These are phyloP conservation scores for Pseudogymnoascus destructans DNA, from an alignment of 2,329 filamentous ascomycete species.

Conservation along the genomic window DNA sequence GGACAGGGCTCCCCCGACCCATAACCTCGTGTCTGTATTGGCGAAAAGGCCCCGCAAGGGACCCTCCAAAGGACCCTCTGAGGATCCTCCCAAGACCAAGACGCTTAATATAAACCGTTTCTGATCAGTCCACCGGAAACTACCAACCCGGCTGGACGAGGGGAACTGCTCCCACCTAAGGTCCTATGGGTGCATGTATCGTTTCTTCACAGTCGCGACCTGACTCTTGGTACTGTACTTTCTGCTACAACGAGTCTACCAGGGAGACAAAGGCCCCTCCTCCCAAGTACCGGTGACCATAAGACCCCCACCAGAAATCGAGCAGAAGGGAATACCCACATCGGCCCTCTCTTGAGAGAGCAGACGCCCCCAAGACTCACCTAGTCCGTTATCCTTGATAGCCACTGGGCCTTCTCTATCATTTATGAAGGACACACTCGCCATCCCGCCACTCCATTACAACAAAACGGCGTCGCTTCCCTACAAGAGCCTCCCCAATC, in stretches of 20 bases:
- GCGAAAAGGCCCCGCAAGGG: neutral
- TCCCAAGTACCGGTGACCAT: constrained; percentile 8
- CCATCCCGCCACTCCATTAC: neutral
- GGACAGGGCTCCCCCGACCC: neutral
- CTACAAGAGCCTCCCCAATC: neutral
- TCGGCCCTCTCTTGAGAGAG: neutral
- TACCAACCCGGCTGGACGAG: constrained; percentile 1
- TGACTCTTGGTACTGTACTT: neutral
- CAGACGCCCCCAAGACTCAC: neutral
- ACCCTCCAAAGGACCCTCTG: neutral
- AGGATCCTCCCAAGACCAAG: neutral
- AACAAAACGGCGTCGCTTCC: neutral
- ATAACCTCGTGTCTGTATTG: neutral
- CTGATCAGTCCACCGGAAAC: neutral
- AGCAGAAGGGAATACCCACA: neutral
- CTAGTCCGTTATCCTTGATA: constrained; percentile 6
- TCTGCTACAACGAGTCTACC: neutral
- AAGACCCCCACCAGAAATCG: neutral
- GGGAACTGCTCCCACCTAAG: neutral
- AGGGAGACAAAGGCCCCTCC: constrained; percentile 1
- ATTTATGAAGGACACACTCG: neutral
- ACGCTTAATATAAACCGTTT: neutral
- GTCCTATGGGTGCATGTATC: neutral
- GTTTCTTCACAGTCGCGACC: constrained; percentile 3
- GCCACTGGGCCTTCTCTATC: constrained; percentile 4